Evolutionary conservation across 2,329 filamentous ascomycete genomes (phyloP), one percentile per base, ranked within the genome.

Genomic region (Aureobasidium uvarum): DNA sequence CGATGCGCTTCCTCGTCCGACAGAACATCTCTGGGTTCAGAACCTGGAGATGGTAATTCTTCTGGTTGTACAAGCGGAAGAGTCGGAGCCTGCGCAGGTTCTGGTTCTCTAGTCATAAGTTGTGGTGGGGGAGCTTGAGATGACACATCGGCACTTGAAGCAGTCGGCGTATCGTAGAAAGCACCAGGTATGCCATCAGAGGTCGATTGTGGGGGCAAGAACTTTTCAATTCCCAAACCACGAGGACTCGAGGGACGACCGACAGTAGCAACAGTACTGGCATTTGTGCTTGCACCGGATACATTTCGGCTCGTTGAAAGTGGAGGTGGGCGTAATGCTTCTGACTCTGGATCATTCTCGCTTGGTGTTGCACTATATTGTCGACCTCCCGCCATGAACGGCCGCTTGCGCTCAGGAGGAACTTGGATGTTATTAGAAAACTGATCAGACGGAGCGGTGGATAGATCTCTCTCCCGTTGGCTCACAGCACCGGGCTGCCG

Each of bases 321-420:
- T 28, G 72, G 74, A 28, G 74, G 71, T 2, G 74, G 74, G 23
- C 72, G 68, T 7, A 76, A 67, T 43, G 74, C 73, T 23, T 70
- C 59, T 60, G 48, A 65, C 3, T 68, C 67, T 20, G 64, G 52
- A 31, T 66, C 43, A 4, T 39, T 41, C 5, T 46, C 50, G 38
- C 51, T 64, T 28, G 59, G 51, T 14, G 56, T 31, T 5, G 66
- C 63, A 28, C 52, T 66, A 16, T 66, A 54, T 25, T 65, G 45
- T 7, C 83, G 75, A 8, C 46, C 59, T 25, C 84, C 82, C 66
- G 88, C 84, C 85, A 90, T 89, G 0, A 87, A 86, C 1, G 88
- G 88, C 56, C 88, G 79, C 73, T 83, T 86, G 67, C 88, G 81
- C 70, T 89, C 86, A 0, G 88, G 88, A 1, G 75, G 73, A 36